Base-by-base conservation (phyloP, 176 grass and related monocot species). In the barley (Hordeum vulgare) region DNA sequence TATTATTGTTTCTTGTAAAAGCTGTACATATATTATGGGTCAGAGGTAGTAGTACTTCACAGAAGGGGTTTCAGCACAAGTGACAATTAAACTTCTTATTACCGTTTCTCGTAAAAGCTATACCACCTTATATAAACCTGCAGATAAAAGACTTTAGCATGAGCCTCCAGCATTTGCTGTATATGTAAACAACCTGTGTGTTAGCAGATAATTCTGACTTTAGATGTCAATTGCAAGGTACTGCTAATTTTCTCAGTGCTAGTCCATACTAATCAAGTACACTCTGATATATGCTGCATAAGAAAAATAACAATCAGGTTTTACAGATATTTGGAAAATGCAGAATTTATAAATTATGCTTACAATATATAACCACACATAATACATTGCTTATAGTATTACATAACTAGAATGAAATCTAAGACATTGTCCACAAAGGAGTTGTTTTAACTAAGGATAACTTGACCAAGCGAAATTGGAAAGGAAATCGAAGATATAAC, bases 81-180 rank as follows among this genome's bases (percentile, higher is more conserved):
- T 15, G 49, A 18, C 17, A 53, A 53, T 5, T 53, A 18, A 7
- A 6, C 49, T 53, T 53, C 44, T 76, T 20, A 36, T 88, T 61
- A 34, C 75, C 51, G 9, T 76, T 74, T 25, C 59, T 54, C 9
- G 61, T 58, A 45, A 70, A 61, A 40, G 2, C 41, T 80, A 20
- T 17, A 39, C 31, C 15, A 26, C 3, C 9, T 36, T 44, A 51
- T 75, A 10, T 57, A 75, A 35, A 35, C 10, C 14, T 84, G 69
- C 92, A 94, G 94, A 86, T 94, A 85, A 83, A 90, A 86, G 92
- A 88, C 83, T 92, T 90, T 47, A 47, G 20, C 54, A 41, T n/a
- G 33, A 66, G 0, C 13, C 28, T 6, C 12, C 28, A 36, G 1
- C 6, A 71, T 27, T 26, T 69, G 9, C 21, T 70, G n/a, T 63